Evolutionary conservation across 2,329 filamentous ascomycete species (phyloP), one percentile per base, ranked within the genome.

Genomic region (Aspergillus sp.): DNA sequence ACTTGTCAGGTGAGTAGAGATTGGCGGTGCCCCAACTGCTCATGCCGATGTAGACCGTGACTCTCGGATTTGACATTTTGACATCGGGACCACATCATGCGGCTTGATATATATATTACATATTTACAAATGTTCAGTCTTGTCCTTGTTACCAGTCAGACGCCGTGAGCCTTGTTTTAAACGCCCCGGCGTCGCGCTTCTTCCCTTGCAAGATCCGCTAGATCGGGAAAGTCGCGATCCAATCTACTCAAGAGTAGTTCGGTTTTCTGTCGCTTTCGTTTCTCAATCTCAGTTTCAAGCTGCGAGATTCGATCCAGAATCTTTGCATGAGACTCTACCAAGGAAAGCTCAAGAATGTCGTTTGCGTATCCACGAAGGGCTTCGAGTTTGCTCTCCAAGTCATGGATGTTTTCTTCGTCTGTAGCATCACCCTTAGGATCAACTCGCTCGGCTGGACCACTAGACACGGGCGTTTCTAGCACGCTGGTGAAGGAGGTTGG

Each of bases 271-370:
- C 59, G 55, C 44, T 52, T 63, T 14, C 39, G 44, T 46, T 48
- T 52, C 44, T 64, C 63, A 50, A 64, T 51, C 39, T 64, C 59
- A 23, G 11, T 41, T 45, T 70, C 64, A 19, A 67, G 24, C 31
- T 59, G 53, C 14, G 43, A 46, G 39, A 67, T 64, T 17, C 65
- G 61, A 12, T 69, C 62, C 11, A 64, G 52, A 12, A 69, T 47
- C 27, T 63, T 61, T 8, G 60, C 61, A 40, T 69, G 66, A 3
- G 66, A 69, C 2, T 69, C 65, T 17, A 64, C 59, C 23, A 69
- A 46, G 14, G 63, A 66, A 24, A 69, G 63, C 27, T 68, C 62
- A 5, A 69, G 57, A 11, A 70, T 58, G 11, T 65, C 66, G 15
- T 63, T 50, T 15, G 64, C 64, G 50, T 69, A 69, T 24, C 61